Percentiles rank a stretch among this genome's conserved stretches.
Conservation (phyloP, 2,329 filamentous ascomycete genomes). For the Fulvia fulva region DNA sequence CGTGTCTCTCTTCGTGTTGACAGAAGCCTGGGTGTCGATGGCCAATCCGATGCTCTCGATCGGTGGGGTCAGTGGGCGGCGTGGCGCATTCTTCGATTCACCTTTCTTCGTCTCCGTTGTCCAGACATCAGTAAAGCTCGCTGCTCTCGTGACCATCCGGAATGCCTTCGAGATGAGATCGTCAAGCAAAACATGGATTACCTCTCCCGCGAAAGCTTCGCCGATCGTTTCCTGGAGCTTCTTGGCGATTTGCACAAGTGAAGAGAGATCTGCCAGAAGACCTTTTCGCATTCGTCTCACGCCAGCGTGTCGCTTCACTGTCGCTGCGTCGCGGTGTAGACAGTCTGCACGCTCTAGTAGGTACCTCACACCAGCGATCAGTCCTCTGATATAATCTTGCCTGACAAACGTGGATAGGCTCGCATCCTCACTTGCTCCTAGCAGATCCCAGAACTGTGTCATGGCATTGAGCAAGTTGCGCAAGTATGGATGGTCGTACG, state of each 20-base stretch:
- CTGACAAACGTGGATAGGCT: slow-evolving; percentile 78
- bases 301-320: slow-evolving; percentile 70
- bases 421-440: slow-evolving; percentile 62
- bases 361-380: slow-evolving; percentile 88
- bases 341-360: slow-evolving; percentile 86
- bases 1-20: background rate
- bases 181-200: slow-evolving; percentile 74
- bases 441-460: slow-evolving; percentile 86
- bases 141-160: slow-evolving; percentile 85
- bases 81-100: slow-evolving; percentile 2
- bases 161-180: slow-evolving; percentile 93
- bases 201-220: slow-evolving; percentile 48
- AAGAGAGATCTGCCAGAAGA: slow-evolving; percentile 81
- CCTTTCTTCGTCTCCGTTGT: slow-evolving; percentile 35
- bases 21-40: slow-evolving; percentile 13
- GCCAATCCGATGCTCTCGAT: slow-evolving; percentile 5
- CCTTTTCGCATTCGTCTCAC: slow-evolving; percentile 81
- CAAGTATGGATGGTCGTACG: slow-evolving; percentile 87
- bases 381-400: slow-evolving; percentile 89
- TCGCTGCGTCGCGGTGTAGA: slow-evolving; percentile 72
- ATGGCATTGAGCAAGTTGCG: slow-evolving; percentile 78
- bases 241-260: slow-evolving; percentile 85
- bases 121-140: slow-evolving; percentile 83
- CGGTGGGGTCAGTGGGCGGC: background rate
- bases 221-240: slow-evolving; percentile 70